Evolutionary conservation across 345 rosid genomes (phyloP).

Genomic region (Salix viminalis): DNA sequence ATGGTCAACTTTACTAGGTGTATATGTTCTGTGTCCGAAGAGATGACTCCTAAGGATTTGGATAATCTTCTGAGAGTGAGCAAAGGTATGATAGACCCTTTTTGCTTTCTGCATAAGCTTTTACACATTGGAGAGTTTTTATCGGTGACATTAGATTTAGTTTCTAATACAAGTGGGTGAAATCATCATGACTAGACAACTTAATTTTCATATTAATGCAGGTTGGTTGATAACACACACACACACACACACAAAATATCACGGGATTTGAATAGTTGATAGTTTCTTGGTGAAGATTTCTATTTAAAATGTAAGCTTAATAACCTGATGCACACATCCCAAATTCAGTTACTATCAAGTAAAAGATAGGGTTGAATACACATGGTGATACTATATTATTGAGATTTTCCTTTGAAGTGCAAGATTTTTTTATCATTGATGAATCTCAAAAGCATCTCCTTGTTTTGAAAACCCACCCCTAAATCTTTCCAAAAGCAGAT

Average conservation of each 20-base stretch:
- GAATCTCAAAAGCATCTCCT: background rate
- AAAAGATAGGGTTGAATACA: background rate
- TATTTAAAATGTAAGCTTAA: background rate
- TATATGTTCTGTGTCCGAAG: constrained; percentile 61
- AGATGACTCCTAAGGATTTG: constrained; percentile 55
- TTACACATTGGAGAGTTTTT: background rate
- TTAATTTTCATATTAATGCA: background rate
- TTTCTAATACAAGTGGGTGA: background rate
- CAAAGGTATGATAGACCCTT: constrained; percentile 44
- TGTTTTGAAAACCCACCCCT: background rate
- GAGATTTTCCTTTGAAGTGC: background rate
- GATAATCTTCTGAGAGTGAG: constrained; percentile 46
- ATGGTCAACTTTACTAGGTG: constrained; percentile 39
- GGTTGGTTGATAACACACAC: background rate
- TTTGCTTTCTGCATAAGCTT: constrained; percentile 7
- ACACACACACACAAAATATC: background rate
- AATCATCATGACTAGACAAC: background rate
- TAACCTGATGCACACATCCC: background rate
- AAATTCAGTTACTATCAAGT: background rate
- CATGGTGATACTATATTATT: background rate
- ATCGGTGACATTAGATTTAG: background rate
- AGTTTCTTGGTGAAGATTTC: background rate
- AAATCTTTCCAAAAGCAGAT: constrained; percentile 37
- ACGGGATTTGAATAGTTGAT: background rate
- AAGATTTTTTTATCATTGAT: background rate